Evolutionary conservation across 2,329 filamentous ascomycete genomes (phyloP).

Genomic region (Apiospora pterosperma): DNA sequence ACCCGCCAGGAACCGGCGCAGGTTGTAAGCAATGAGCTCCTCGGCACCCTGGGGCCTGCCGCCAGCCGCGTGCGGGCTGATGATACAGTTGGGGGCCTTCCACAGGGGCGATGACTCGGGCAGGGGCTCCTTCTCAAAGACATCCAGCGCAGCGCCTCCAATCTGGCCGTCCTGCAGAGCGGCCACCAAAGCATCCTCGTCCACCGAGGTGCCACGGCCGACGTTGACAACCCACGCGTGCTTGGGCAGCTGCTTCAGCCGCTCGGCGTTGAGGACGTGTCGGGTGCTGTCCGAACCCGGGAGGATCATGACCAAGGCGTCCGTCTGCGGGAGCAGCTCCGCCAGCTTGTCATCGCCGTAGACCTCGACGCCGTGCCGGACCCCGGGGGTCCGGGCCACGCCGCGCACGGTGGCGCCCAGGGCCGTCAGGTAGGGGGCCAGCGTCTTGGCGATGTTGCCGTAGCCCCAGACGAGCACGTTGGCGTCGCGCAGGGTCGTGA

Average conservation of each 20-base stretch:
- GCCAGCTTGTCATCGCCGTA: conserved; percentile 50
- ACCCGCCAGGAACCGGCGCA: conserved; percentile 56
- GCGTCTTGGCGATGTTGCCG: conserved; percentile 62
- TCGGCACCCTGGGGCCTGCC: conserved; percentile 59
- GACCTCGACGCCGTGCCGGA: conserved; percentile 57
- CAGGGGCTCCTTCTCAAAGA: conserved; percentile 36
- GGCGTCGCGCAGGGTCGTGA: conserved; percentile 58
- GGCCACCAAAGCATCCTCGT: conserved; percentile 45
- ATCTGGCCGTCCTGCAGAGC: conserved; percentile 40
- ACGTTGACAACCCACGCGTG: conserved; percentile 57
- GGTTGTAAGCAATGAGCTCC: conserved; percentile 56
- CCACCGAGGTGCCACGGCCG: conserved; percentile 44
- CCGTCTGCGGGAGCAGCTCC: conserved; percentile 52
- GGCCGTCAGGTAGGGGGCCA: conserved; percentile 50
- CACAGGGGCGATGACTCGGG: conserved; percentile 41
- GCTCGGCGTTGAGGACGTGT: conserved; percentile 51
- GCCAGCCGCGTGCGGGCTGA: conserved; percentile 57
- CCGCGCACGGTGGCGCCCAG: conserved; percentile 58
- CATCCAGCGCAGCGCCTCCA: conserved; percentile 48
- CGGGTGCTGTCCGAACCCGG: conserved; percentile 55
- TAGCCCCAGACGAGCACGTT: conserved; percentile 61
- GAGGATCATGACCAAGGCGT: conserved; percentile 66
- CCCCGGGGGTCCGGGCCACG: conserved; percentile 52
- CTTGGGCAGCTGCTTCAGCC: conserved; percentile 49
- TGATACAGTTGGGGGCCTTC: conserved; percentile 47